These are phyloP conservation scores for Triangularia setosa DNA, from an alignment of 2,329 filamentous ascomycete species.

Conservation along the genomic window DNA sequence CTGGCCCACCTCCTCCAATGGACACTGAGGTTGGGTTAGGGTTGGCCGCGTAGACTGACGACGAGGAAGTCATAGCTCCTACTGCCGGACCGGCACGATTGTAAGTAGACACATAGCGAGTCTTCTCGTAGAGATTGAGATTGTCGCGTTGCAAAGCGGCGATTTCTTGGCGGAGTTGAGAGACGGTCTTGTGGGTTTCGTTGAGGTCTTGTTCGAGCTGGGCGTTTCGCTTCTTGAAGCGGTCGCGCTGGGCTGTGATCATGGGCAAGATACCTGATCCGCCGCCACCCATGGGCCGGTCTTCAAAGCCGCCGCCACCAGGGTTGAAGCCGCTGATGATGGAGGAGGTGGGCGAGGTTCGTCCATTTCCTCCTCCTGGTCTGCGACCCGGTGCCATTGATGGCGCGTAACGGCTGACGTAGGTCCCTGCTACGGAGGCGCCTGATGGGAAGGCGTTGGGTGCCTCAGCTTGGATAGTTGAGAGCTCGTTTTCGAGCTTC, in stretches of 20 bases:
- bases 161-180: conserved; percentile 84
- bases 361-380: conserved; percentile 58
- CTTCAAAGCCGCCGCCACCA: conserved; percentile 36
- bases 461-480: conserved; percentile 80
- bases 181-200: conserved; percentile 75
- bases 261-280: conserved; percentile 91
- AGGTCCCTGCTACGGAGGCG: conserved; percentile 89
- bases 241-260: conserved; percentile 95
- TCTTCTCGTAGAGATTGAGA: conserved; percentile 94
- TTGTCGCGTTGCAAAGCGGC: conserved; percentile 94
- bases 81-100: conserved; percentile 62
- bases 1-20: conserved; percentile 50
- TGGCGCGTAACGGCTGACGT: conserved; percentile 73
- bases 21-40: conserved; percentile 72
- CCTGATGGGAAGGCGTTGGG: conserved; percentile 82
- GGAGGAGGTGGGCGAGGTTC: conserved; percentile 86
- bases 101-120: conserved; percentile 91
- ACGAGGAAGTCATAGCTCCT: conserved; percentile 50
- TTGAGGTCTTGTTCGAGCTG: conserved; percentile 89
- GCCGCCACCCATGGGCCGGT: conserved; percentile 51
- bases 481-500: conserved; percentile 87
- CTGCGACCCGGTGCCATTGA: conserved; percentile 56
- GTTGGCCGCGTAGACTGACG: conserved; percentile 61
- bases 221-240: conserved; percentile 93
- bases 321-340: conserved; percentile 97